These are phyloP conservation scores for Pythium brassicae DNA, from an alignment of 352 stramenopile species.

Conservation along the genomic window DNA sequence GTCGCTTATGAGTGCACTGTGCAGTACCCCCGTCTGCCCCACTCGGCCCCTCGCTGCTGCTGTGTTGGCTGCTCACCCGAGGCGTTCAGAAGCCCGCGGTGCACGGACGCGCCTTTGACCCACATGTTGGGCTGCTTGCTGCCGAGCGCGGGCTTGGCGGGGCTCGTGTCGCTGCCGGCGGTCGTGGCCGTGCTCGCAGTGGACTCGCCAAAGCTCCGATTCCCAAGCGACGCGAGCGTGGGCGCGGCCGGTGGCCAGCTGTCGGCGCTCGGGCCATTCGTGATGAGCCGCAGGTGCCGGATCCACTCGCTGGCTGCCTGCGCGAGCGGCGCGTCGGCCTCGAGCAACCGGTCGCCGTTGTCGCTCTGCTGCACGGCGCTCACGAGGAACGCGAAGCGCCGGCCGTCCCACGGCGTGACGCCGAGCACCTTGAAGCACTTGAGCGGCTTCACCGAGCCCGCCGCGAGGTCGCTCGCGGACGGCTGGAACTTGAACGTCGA, in stretches of 20 bases:
- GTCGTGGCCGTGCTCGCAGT: slow-evolving; percentile 1
- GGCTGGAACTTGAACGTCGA: slow-evolving; percentile 87
- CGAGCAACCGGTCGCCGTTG: slow-evolving; percentile 71
- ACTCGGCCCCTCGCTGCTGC: neutral
- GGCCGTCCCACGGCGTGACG: slow-evolving; percentile 65
- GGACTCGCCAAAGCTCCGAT: slow-evolving; percentile 11
- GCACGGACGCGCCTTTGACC: slow-evolving; percentile 78
- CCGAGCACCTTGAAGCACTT: slow-evolving; percentile 65
- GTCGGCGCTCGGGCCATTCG: slow-evolving; percentile 31
- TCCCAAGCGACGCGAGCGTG: slow-evolving; percentile 19
- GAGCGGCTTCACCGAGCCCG: slow-evolving; percentile 52
- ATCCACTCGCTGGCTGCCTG: slow-evolving; percentile 71
- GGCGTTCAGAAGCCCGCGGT: slow-evolving; percentile 71
- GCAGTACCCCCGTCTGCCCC: no score
- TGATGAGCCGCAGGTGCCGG: slow-evolving; percentile 51
- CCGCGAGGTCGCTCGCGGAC: slow-evolving; percentile 58
- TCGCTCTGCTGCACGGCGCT: slow-evolving; percentile 67
- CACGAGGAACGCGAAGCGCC: slow-evolving; percentile 72
- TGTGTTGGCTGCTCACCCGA: slow-evolving; percentile 28
- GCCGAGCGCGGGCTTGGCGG: slow-evolving; percentile 15
- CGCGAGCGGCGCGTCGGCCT: slow-evolving; percentile 62
- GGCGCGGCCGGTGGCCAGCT: slow-evolving; percentile 17
- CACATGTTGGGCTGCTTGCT: slow-evolving; percentile 72
- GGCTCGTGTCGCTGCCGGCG: slow-evolving; percentile 21
- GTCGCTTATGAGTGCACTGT: no score